Base-by-base conservation (phyloP, 2,329 filamentous ascomycete species). In the Alternaria atra region DNA sequence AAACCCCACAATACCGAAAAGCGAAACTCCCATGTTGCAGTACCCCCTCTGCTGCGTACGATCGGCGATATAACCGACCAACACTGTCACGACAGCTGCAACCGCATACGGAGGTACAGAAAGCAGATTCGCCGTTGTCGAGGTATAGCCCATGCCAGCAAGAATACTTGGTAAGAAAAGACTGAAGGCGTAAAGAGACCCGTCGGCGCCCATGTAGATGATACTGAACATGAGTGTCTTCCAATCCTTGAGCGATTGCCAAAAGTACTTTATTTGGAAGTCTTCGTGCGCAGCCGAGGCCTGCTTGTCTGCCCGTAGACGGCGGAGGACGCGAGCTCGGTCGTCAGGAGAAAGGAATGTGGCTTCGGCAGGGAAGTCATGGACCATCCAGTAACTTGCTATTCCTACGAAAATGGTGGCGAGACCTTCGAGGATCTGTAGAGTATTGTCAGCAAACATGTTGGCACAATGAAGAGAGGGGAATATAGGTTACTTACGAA, bases 91-190 rank as follows among this genome's bases (percentile, higher is more conserved):
- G 1, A 91, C 71, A 1, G 90, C 90, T 0, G 91, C 91, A 0
- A 83, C 86, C 1, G 88, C 91, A 70, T 95, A 94, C 0, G 91
- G 91, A 0, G 91, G 91, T 0, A 94, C 91, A 12, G 86, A 89
- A 44, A 94, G 84, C 5, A 94, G 83, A 71, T 94, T 91, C 1
- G 90, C 87, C 9, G 79, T 85, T 0, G 90, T 89, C 0, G 83
- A 80, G 9, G 84, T 81, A 78, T 90, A 87, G 5, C 85, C 85
- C 9, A 80, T 68, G 12, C 52, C 64, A 87, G 81, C 46, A 83
- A 97, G 90, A 72, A 96, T 96, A 17, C 89, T 91, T 0, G 93
- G 93, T 2, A 94, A 80, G 80, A 97, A 94, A 4, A 94, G 83
- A 2, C 87, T 89, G 79, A 93, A 93, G 3, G 89, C 88, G 74